Base-by-base conservation (phyloP, 139 green algal genomes). In the Chlorella sp. region DNA sequence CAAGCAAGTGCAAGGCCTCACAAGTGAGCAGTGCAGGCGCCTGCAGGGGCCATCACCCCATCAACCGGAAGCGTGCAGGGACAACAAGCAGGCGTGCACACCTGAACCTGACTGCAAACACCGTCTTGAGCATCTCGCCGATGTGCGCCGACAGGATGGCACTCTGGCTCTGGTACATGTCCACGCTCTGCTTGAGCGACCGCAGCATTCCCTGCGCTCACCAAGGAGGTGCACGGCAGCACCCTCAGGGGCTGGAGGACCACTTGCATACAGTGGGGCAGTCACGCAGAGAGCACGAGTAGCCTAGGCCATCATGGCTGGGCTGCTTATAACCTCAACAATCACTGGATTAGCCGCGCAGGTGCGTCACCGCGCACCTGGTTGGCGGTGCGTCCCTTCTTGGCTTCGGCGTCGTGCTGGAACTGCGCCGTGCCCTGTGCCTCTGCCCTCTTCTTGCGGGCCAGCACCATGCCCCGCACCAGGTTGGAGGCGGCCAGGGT, bases 101-200 rank as follows among this genome's bases (percentile, higher is more conserved):
- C 70, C 70, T 75, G 70, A 75, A 75, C 22, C 70, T 67, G 29
- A 75, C 55, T 31, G 27, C 55, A 50, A 75, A 75, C 29, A 75
- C 59, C 3, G 70, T 62, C 24, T 64, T 71, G 62, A 77, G 65
- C 27, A 77, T 10, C 23, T 31, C 51, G 5, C 65, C 35, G 17
- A 71, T 36, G 30, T 26, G 6, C 3, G 62, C 62, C 5, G 5
- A 31, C n/a, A 68, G 29, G 29, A 17, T 5, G 29, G 35, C 62
- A 3, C 3, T 5, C 26, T 61, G 66, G 5, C 66, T 35, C 27
- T 71, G 35, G 66, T 71, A 71, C 35, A 35, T 30, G 27, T 71
- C 66, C 66, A 71, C 66, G 5, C 4, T 30, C 6, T 2, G 20
- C 26, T 71, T 60, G 35, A 71, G 32, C 26, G 66, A 62, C 36